Evolutionary conservation across 2,329 filamentous ascomycete species (phyloP), one percentile per base, ranked within the genome.

Genomic region (Claviceps humidiphila): DNA sequence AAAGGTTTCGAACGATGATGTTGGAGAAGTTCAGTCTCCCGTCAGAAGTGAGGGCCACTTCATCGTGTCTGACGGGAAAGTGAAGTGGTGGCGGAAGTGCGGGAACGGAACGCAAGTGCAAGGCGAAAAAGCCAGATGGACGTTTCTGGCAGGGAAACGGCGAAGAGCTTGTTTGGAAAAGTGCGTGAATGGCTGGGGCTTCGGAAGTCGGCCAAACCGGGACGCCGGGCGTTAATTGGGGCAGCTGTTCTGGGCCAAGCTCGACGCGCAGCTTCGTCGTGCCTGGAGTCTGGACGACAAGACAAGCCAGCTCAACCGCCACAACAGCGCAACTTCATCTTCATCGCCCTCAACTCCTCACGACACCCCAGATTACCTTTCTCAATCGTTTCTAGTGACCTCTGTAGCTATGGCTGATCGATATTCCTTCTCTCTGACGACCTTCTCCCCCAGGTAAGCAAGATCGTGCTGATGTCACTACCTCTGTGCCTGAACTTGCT

Each of bases 381-480:
- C 50, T 6, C 24, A 26, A 39, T 41, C 11, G 40, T 47, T 17
- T 7, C 41, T 38, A 44, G 51, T 37, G 56, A 51, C 42, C 55
- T 30, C 50, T 58, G 56, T 63, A 65, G 75, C 59, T 68, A 98
- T 98, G 91, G 91, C 93, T 66, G 93, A 98, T 74, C 81, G 93
- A 77, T 98, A 98, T 74, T 96, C 91, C 52, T 98, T 98, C 83
- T 98, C 93, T 55, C 81, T 98, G 69, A 98, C 93, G 58, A 98
- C 93, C 59, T 98, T 98, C 84, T 97, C 93, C 66, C 93, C 93
- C 70, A 98, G 91, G 93, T 94, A 83, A 72, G 82, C 66, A 53
- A 54, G 38, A 43, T 43, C 40, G n/a, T 43, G 43, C 59, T 61
- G 57, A 61, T 55, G 54, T 44, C 46, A 58, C 47, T 52, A 48